phyloP scores from a whole-genome alignment of 208 protist species.

The Trypanosoma caninum region DNA sequence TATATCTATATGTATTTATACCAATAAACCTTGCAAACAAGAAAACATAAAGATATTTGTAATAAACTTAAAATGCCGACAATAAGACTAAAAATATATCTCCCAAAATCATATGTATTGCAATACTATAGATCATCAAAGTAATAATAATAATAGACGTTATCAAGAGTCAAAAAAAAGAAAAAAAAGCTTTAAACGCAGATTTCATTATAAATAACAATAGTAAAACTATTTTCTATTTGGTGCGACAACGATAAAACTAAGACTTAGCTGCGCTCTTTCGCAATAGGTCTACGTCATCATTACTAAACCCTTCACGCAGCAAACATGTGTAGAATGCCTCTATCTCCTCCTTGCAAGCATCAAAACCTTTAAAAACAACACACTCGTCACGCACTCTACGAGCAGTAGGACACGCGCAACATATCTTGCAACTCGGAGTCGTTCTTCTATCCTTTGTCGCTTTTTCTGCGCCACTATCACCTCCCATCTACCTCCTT shows the following conservation, averaged over 20 bases:
- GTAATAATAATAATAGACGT: no score
- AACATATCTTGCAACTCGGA: constrained; percentile 85
- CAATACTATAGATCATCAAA: no score
- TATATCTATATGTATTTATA: not conserved
- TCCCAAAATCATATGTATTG: no score
- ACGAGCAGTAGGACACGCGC: constrained; percentile 74
- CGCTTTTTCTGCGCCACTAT: no score
- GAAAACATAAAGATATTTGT: not conserved
- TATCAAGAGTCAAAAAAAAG: not conserved
- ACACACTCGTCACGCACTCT: constrained; percentile 74
- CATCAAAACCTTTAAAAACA: constrained; percentile 58
- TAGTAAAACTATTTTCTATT: not conserved
- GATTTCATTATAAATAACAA: not conserved
- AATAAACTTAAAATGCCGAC: no score
- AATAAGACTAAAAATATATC: no score
- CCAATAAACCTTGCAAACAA: no score
- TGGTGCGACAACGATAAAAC: not conserved
- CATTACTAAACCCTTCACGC: constrained; percentile 63
- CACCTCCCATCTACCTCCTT: not conserved
- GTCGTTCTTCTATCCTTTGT: constrained; percentile 7
- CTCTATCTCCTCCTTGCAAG: constrained; percentile 55
- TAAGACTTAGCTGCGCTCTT: constrained; percentile 49
- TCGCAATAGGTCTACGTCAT: constrained; percentile 52
- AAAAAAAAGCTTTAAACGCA: not conserved
- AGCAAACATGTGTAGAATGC: constrained; percentile 77